Base-by-base conservation (phyloP, 192 early-diverging fungal genomes). In the Obelidium mucronatum region DNA sequence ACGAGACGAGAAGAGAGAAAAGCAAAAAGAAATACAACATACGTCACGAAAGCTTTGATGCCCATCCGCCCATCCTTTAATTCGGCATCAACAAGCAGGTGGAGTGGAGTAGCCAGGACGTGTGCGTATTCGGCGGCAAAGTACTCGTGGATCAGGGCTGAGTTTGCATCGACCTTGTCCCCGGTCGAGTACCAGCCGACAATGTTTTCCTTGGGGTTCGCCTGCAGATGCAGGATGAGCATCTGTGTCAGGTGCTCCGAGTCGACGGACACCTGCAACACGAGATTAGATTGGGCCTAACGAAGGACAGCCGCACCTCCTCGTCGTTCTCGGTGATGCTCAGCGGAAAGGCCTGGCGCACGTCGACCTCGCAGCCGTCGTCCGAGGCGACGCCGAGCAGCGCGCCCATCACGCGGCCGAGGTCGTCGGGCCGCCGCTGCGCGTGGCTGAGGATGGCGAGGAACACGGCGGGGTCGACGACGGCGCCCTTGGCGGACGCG, bases 371-470 rank as follows among this genome's bases (percentile, higher is more conserved):
- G n/a, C 8, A 6, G 35, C 94, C 94, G 81, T 96, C 94, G 61
- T 95, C 93, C 80, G 92, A 94, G 63, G 93, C 89, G 58, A 90
- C 89, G 73, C 97, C 97, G 44, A 99, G 82, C 6, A 99, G 88
- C 24, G 93, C 94, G 58, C 97, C 97, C 61, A 97, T 93, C 26
- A 96, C 95, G 64, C 93, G 83, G 71, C 88, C 85, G 78, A 95
- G 92, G 73, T 87, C 87, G 71, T 93, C 92, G 77, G 94, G 91
- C 66, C 93, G 91, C 51, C 96, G 92, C 73, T 94, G 79, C 78
- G 85, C 95, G 83, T 98, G 96, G 85, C 97, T 95, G 22, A 99
- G 90, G 62, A 98, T 92, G 37, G 94, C 90, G 79, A 99, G 94
- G 44, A 97, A 86, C 17, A 96, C 95, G 30, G 96, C 85, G 35